Evolutionary conservation across 371 early-diverging fungal species (phyloP), one percentile per base, ranked within the genome.

Genomic region (Hamiltosporidium tvaerminnensis): DNA sequence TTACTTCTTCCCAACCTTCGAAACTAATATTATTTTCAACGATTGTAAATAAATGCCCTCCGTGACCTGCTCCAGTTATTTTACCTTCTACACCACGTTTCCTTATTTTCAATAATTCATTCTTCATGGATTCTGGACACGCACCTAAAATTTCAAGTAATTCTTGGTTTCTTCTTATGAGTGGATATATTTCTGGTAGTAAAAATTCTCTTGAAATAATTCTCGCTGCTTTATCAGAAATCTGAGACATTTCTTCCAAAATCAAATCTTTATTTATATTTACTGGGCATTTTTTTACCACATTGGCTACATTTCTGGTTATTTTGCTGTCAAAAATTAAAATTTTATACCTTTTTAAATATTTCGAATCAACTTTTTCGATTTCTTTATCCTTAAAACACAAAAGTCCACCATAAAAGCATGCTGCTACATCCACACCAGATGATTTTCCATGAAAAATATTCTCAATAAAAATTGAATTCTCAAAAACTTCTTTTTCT

Each of bases 11-110:
- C 66, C 66, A 66, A 0, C 55, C 55, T 1, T 30, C 34, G n/a
- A 62, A 34, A 53, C 34, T 47, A 31, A 52, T 52, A 47, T 55
- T 38, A 48, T 55, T 60, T 14, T 47, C 36, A n/a, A 66, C 66
- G 4, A 66, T 23, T 55, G 68, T 67, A 55, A 67, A 38, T 37
- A 67, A 59, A 63, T 59, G 60, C 0, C 68, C 68, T 37, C 68
- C 68, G 37, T 37, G 31, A 14, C 68, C 68, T 1, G 68, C 57
- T 2, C 68, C 68, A 1, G 68, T 57, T 16, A 67, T 63, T 55
- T 67, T 67, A 30, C 41, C 23, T 38, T 67, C 68, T 23, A 67
- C 53, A 2, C 59, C 59, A 30, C 30, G 3, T 16, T 59, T 50
- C 54, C 68, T 62, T n/a, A 67, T 16, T 47, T 30, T 57, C 35